phyloP scores from a whole-genome alignment of 2,329 filamentous ascomycete genomes.

The Lojkania enalia region DNA sequence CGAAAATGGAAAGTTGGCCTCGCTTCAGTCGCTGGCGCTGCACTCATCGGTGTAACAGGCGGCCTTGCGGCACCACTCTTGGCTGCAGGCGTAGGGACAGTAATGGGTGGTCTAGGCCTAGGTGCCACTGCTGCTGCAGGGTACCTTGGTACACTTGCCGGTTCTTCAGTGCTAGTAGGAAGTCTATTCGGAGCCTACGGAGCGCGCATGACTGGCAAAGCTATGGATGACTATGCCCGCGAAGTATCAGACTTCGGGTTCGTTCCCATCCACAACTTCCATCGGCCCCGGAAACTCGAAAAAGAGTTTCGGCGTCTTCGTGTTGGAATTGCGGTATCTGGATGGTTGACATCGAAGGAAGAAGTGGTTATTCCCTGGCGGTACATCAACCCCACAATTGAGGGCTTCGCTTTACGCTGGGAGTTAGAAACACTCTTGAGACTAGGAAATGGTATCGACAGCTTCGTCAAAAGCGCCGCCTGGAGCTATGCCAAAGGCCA shows the following conservation, averaged over 20 bases:
- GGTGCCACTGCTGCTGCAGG: slow-evolving; percentile 74
- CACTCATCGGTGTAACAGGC: slow-evolving; percentile 80
- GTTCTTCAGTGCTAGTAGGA: slow-evolving; percentile 78
- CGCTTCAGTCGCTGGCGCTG: slow-evolving; percentile 84
- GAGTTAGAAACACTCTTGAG: slow-evolving; percentile 77
- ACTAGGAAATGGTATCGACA: slow-evolving; percentile 76
- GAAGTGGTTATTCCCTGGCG: slow-evolving; percentile 80
- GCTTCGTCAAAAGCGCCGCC: slow-evolving; percentile 76
- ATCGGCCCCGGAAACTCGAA: slow-evolving; percentile 54
- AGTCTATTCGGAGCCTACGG: slow-evolving; percentile 91
- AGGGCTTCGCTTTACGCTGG: slow-evolving; percentile 83
- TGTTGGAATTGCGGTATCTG: slow-evolving; percentile 80
- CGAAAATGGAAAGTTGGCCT: slow-evolving; percentile 82
- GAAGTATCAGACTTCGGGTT: slow-evolving; percentile 91
- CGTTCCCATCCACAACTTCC: slow-evolving; percentile 62
- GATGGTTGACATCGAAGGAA: slow-evolving; percentile 74
- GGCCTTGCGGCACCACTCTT: slow-evolving; percentile 77
- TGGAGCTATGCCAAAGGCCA: slow-evolving; percentile 76
- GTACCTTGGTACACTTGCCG: slow-evolving; percentile 77
- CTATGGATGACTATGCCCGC: slow-evolving; percentile 84
- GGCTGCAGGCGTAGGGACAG: slow-evolving; percentile 75
- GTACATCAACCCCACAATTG: slow-evolving; percentile 70
- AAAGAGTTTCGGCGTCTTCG: slow-evolving; percentile 61
- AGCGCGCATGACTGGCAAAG: slow-evolving; percentile 77
- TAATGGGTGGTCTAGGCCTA: slow-evolving; percentile 77